These are phyloP conservation scores for Trichoderma citrinoviride DNA, from an alignment of 2,329 filamentous ascomycete species.

Conservation along the genomic window DNA sequence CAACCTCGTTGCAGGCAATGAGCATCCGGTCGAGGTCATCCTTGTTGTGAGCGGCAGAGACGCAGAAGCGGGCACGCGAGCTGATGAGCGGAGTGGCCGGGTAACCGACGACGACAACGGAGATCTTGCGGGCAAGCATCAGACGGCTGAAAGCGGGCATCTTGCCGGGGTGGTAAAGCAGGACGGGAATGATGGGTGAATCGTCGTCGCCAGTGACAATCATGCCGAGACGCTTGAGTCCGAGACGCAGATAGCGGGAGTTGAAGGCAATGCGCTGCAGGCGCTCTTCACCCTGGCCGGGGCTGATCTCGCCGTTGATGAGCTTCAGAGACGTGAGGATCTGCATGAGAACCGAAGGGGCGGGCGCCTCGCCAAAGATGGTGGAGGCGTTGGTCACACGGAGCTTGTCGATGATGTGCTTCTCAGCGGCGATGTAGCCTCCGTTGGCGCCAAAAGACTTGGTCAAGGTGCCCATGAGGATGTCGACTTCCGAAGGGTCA, in stretches of 20 bases:
- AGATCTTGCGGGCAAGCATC: slow-evolving; percentile 97
- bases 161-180: slow-evolving; percentile 98
- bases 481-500: slow-evolving; percentile 82
- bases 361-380: slow-evolving; percentile 81
- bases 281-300: slow-evolving; percentile 92
- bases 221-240: slow-evolving; percentile 92
- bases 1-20: slow-evolving; percentile 86
- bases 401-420: slow-evolving; percentile 89
- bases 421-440: slow-evolving; percentile 88
- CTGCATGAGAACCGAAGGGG: slow-evolving; percentile 85
- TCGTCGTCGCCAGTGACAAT: slow-evolving; percentile 98
- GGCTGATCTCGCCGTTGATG: slow-evolving; percentile 82
- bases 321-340: slow-evolving; percentile 83
- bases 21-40: slow-evolving; percentile 92
- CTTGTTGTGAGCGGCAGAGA: slow-evolving; percentile 95
- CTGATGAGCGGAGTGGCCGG: slow-evolving; percentile 94
- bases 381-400: slow-evolving; percentile 81
- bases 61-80: slow-evolving; percentile 91
- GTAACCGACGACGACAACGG: slow-evolving; percentile 95
- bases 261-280: slow-evolving; percentile 97
- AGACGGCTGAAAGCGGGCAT: slow-evolving; percentile 98
- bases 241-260: slow-evolving; percentile 94
- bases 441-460: slow-evolving; percentile 99
- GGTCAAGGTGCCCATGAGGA: slow-evolving; percentile 96
- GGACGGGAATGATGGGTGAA: slow-evolving; percentile 90